Evolutionary conservation across 768 basidiomycete species (phyloP).

Genomic region (Suillus clintonianus): DNA sequence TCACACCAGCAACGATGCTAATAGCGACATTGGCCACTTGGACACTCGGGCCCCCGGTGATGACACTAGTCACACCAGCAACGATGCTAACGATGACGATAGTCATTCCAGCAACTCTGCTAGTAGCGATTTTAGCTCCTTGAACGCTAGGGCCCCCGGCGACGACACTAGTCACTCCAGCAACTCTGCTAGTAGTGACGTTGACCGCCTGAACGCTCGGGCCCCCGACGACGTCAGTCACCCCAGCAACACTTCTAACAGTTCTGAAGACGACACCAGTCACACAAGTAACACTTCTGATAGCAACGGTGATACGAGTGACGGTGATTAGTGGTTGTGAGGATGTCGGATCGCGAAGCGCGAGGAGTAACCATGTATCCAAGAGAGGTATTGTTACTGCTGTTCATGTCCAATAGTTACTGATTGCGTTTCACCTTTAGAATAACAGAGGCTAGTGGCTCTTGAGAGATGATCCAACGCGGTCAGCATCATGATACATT

Average conservation of each 20-base stretch:
- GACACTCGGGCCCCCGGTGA: too few relatives aligned
- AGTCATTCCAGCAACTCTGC: background rate
- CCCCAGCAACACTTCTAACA: too few relatives aligned
- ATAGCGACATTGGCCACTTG: too few relatives aligned
- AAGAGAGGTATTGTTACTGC: too few relatives aligned
- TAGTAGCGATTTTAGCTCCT: background rate
- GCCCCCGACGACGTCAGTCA: too few relatives aligned
- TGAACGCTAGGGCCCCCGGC: background rate
- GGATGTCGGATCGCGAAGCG: background rate
- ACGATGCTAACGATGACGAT: background rate
- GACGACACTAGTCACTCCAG: background rate
- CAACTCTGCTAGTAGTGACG: background rate
- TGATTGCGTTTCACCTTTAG: too few relatives aligned
- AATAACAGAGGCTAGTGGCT: background rate
- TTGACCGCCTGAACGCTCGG: too few relatives aligned
- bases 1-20: too few relatives aligned
- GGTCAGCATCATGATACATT: background rate
- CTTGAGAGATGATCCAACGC: background rate
- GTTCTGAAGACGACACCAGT: too few relatives aligned
- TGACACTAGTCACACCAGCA: background rate
- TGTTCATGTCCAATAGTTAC: too few relatives aligned
- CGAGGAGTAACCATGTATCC: background rate
- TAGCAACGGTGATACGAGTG: background rate
- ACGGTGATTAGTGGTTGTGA: background rate
- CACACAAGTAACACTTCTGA: too few relatives aligned